Evolutionary conservation across 73 alveolate species (phyloP).

Genomic region (Symbiodinium natans): DNA sequence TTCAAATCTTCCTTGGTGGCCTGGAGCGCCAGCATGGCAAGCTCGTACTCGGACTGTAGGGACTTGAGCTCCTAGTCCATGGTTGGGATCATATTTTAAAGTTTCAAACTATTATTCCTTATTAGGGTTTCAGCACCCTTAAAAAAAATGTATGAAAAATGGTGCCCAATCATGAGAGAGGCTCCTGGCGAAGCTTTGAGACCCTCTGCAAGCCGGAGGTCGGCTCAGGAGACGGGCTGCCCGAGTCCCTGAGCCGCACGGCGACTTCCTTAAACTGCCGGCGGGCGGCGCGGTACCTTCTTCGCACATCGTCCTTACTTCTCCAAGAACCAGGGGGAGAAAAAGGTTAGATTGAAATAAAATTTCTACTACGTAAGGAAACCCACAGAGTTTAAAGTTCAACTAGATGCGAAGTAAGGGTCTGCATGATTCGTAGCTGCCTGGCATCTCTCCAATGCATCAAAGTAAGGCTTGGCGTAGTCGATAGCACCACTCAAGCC

Average conservation of each 20-base stretch:
- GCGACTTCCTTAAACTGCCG: background rate
- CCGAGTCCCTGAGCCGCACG: conserved; percentile 8
- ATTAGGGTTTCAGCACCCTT: no score
- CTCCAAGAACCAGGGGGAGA: no score
- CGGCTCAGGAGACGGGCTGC: conserved; percentile 7
- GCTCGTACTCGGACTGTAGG: background rate
- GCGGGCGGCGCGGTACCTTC: background rate
- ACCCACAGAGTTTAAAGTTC: background rate
- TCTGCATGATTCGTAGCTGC: background rate
- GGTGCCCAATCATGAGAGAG: no score
- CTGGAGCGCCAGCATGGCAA: conserved; percentile 10
- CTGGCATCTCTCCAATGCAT: conserved; percentile 45
- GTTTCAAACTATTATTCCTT: no score
- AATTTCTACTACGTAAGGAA: no score
- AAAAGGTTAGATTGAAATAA: no score
- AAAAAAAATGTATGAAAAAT: no score
- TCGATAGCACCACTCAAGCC: conserved; percentile 72
- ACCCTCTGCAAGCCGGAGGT: background rate
- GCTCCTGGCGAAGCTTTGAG: conserved; percentile 1
- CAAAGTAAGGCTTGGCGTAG: conserved; percentile 82
- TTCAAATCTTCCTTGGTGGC: background rate
- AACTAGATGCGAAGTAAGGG: background rate
- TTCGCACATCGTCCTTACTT: no score
- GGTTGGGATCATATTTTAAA: no score
- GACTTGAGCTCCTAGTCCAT: background rate